Conservation (phyloP, 805 yeast genomes). For the Spathaspora gorwiae region DNA sequence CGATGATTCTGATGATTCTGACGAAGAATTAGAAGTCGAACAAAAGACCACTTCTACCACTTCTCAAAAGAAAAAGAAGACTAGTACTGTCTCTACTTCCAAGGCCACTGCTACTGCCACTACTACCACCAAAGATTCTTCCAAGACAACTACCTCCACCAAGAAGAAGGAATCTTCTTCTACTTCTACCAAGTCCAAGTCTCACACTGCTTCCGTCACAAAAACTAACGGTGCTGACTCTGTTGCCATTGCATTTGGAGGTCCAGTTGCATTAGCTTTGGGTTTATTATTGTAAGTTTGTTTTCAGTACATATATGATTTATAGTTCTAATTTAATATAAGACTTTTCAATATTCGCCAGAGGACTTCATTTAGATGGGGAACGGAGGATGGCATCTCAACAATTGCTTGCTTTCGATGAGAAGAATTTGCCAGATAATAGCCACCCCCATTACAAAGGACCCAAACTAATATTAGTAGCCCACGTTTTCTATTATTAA, state of each 20-base stretch:
- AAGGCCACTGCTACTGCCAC: not conserved
- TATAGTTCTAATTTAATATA: too few species aligned
- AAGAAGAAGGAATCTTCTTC: not conserved
- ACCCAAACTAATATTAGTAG: not conserved
- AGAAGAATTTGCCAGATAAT: too few species aligned
- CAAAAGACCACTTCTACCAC: not conserved
- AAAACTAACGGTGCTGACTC: conserved; percentile 10
- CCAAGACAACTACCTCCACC: conserved; percentile 2
- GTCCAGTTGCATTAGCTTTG: conserved; percentile 8
- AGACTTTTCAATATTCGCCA: too few species aligned
- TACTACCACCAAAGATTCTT: not conserved
- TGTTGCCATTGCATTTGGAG: conserved; percentile 7
- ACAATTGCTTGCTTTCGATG: too few species aligned
- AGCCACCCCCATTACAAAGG: too few species aligned
- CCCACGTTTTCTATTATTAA: not conserved
- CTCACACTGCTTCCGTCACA: conserved; percentile 10
- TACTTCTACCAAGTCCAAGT: conserved; percentile 3
- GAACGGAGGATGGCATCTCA: too few species aligned
- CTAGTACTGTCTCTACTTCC: not conserved
- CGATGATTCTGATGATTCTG: conserved; percentile 3
- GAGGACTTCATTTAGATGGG: too few species aligned
- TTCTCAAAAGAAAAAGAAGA: conserved; percentile 1
- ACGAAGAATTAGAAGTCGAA: conserved; percentile 1
- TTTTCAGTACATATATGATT: too few species aligned
- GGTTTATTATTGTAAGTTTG: conserved; percentile 8